phyloP scores from a whole-genome alignment of 2,329 filamentous ascomycete species.

The Fusarium austroafricanum region DNA sequence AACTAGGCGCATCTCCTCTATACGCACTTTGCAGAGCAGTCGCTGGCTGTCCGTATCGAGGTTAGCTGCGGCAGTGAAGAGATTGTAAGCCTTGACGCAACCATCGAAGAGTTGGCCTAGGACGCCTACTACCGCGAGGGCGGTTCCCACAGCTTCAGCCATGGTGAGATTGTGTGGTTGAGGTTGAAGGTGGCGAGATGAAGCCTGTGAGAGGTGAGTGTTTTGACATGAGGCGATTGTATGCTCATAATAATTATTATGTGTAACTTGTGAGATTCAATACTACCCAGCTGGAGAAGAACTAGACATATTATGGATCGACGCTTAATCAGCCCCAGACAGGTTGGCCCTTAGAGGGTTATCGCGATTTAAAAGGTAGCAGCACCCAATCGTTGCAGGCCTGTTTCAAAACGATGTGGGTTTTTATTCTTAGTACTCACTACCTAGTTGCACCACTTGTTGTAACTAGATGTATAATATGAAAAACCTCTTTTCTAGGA shows the following conservation, averaged over 20 bases:
- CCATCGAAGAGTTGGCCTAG: slow-evolving; percentile 61
- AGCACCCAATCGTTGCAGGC: neutral
- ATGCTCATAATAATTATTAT: neutral
- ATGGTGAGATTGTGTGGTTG: slow-evolving; percentile 20
- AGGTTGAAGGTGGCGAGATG: slow-evolving; percentile 3
- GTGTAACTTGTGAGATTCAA: neutral
- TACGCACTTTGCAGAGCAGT: slow-evolving; percentile 60
- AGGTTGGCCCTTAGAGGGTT: neutral
- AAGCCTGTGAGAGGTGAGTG: slow-evolving; percentile 1
- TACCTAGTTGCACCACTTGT: neutral
- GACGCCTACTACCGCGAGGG: slow-evolving; percentile 58
- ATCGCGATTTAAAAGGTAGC: neutral
- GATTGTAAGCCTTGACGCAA: slow-evolving; percentile 59
- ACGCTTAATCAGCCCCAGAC: slow-evolving; percentile 25
- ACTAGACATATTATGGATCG: slow-evolving; percentile 1
- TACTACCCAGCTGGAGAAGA: neutral
- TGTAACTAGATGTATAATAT: neutral
- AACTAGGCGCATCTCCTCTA: slow-evolving; percentile 61
- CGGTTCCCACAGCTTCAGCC: slow-evolving; percentile 57
- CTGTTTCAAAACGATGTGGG: neutral
- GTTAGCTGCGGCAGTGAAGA: slow-evolving; percentile 57
- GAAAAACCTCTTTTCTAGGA: neutral
- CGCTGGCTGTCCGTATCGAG: slow-evolving; percentile 58
- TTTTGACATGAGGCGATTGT: neutral
- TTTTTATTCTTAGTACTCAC: no score